Conservation (phyloP, 768 basidiomycete species). For the Paxillus rubicundulus region DNA sequence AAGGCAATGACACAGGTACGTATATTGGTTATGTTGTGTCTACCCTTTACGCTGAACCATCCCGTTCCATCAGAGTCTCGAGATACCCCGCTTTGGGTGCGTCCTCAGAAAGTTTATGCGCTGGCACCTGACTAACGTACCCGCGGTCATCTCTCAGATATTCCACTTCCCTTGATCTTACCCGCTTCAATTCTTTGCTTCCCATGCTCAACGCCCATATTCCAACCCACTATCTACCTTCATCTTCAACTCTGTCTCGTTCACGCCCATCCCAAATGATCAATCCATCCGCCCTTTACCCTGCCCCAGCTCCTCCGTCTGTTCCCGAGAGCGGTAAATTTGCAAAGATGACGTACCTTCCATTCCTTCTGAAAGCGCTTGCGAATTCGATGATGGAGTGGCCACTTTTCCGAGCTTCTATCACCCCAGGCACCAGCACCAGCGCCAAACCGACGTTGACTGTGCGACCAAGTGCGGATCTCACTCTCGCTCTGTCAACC, state of each 20-base stretch:
- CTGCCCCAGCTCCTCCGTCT: slow-evolving; percentile 38
- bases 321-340: slow-evolving; percentile 57
- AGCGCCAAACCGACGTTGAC: slow-evolving; percentile 61
- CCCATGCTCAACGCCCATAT: slow-evolving; percentile 68
- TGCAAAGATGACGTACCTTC: slow-evolving; percentile 74
- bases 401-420: slow-evolving; percentile 79
- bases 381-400: slow-evolving; percentile 78
- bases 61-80: slow-evolving; percentile 56
- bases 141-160: slow-evolving; percentile 43
- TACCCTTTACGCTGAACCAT: background rate
- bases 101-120: slow-evolving; percentile 13
- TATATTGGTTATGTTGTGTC: background rate
- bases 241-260: slow-evolving; percentile 35
- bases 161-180: slow-evolving; percentile 73
- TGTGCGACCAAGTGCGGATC: slow-evolving; percentile 71
- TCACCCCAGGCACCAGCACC: slow-evolving; percentile 30
- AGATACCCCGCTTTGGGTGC: slow-evolving; percentile 83
- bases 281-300: slow-evolving; percentile 40
- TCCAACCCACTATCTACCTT: slow-evolving; percentile 51
- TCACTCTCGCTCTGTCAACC: slow-evolving; percentile 74
- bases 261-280: slow-evolving; percentile 25
- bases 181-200: slow-evolving; percentile 59
- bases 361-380: slow-evolving; percentile 80
- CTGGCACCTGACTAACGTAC: background rate
- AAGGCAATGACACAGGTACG: slow-evolving; percentile 82